Evolutionary conservation across 2,329 filamentous ascomycete species (phyloP).

Genomic region (Aulographum hederae): DNA sequence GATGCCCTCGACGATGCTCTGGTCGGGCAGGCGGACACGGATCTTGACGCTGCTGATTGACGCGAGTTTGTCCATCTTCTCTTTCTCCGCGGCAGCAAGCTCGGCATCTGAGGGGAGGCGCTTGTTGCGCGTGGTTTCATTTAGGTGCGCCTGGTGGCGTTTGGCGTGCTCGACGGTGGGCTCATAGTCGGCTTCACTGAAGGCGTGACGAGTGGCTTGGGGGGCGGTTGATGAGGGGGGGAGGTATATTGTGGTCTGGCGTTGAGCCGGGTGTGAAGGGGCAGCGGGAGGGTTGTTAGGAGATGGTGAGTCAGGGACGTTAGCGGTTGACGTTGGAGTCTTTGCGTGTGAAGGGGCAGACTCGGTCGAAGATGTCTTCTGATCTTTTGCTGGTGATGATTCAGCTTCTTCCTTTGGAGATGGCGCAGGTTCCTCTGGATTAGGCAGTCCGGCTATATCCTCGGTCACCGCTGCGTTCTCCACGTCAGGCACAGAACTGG

Average conservation of each 20-base stretch:
- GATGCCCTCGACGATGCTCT: conserved; percentile 56
- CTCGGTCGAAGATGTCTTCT: background rate
- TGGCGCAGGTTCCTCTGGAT: conserved; percentile 1
- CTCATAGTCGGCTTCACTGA: conserved; percentile 57
- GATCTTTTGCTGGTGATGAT: background rate
- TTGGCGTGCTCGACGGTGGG: conserved; percentile 61
- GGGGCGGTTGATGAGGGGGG: conserved; percentile 61
- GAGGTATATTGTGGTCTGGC: conserved; percentile 54
- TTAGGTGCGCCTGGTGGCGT: conserved; percentile 51
- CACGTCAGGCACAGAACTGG: conserved; percentile 10
- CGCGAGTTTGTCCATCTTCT: conserved; percentile 45
- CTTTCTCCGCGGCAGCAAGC: conserved; percentile 48
- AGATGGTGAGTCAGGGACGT: conserved; percentile 10
- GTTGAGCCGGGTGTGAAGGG: conserved; percentile 11
- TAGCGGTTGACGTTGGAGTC: conserved; percentile 7
- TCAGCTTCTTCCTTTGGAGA: background rate
- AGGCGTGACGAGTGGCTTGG: conserved; percentile 47
- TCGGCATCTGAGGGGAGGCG: conserved; percentile 72
- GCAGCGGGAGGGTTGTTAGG: conserved; percentile 4
- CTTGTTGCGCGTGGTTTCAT: conserved; percentile 46
- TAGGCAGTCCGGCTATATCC: background rate
- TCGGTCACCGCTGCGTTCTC: conserved; percentile 3
- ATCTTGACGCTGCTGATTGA: conserved; percentile 51
- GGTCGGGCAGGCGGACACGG: conserved; percentile 76
- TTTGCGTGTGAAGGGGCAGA: conserved; percentile 7